These are phyloP conservation scores for Claviceps arundinis DNA, from an alignment of 2,329 filamentous ascomycete genomes.

Conservation along the genomic window DNA sequence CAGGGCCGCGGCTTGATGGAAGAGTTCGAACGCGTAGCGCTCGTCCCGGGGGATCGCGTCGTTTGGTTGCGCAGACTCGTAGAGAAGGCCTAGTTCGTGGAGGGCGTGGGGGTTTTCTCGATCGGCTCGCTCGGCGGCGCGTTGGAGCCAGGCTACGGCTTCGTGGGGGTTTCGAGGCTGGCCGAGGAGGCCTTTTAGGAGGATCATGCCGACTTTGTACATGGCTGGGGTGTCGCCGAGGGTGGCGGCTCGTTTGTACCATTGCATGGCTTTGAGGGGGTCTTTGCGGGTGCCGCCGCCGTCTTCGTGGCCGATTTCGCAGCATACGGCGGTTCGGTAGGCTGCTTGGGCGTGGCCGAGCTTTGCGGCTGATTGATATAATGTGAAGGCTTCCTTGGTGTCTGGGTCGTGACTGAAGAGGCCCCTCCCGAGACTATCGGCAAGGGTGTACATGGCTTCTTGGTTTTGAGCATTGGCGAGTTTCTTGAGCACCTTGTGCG, in stretches of 20 bases:
- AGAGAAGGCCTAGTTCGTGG: constrained; percentile 66
- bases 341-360: constrained; percentile 73
- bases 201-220: constrained; percentile 97
- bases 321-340: constrained; percentile 92
- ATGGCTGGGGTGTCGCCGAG: constrained; percentile 86
- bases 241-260: constrained; percentile 88
- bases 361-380: constrained; percentile 93
- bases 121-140: constrained; percentile 79
- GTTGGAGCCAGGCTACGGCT: constrained; percentile 83
- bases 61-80: constrained; percentile 50
- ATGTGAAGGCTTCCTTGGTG: constrained; percentile 79
- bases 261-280: constrained; percentile 87
- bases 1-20: constrained; percentile 71
- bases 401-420: constrained; percentile 67
- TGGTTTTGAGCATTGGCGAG: constrained; percentile 58
- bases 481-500: constrained; percentile 85
- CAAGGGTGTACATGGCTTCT: constrained; percentile 88
- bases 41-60: constrained; percentile 73
- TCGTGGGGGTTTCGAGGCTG: constrained; percentile 73
- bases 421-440: constrained; percentile 78
- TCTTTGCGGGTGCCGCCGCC: constrained; percentile 87
- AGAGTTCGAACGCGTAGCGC: constrained; percentile 65
- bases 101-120: constrained; percentile 86
- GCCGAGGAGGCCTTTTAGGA: constrained; percentile 84
- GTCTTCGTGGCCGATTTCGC: constrained; percentile 88